These are phyloP conservation scores for Epichloe gansuensis DNA, from an alignment of 2,329 filamentous ascomycete genomes.

Conservation along the genomic window DNA sequence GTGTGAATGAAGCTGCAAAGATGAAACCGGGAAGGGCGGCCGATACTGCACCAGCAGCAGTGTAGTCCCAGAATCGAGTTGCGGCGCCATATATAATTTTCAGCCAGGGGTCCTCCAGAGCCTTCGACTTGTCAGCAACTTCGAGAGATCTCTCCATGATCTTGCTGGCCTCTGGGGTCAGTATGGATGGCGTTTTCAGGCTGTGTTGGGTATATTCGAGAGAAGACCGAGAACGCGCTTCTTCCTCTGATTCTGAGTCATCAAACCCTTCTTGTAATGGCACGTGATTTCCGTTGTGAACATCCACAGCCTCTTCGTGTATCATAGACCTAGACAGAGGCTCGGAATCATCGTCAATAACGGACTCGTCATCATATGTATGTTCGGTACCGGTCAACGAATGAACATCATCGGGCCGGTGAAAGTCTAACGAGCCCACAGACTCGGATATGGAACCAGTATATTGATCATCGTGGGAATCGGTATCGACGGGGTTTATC, in stretches of 20 bases:
- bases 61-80: constrained; percentile 1
- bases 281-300: constrained; percentile 2
- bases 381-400: constrained; percentile 37
- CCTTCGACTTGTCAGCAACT: constrained; percentile 4
- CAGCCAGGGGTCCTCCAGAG: neutral
- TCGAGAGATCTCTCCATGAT: constrained; percentile 11
- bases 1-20: constrained; percentile 12
- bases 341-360: constrained; percentile 21
- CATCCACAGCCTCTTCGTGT: constrained; percentile 5
- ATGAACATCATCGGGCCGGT: constrained; percentile 37
- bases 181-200: constrained; percentile 30
- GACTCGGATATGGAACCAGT: constrained; percentile 36
- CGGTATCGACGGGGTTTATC: constrained; percentile 38
- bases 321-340: constrained; percentile 5
- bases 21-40: constrained; percentile 14
- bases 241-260: constrained; percentile 24
- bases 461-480: constrained; percentile 36
- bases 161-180: constrained; percentile 22
- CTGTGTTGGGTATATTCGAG: constrained; percentile 37
- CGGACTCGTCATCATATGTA: constrained; percentile 30
- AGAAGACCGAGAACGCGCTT: constrained; percentile 26
- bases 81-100: neutral
- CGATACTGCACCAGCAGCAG: constrained; percentile 5
- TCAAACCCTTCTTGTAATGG: neutral
- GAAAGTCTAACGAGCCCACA: constrained; percentile 35